phyloP scores from a whole-genome alignment of 352 stramenopile species.

The Thraustochytrium sp. region DNA sequence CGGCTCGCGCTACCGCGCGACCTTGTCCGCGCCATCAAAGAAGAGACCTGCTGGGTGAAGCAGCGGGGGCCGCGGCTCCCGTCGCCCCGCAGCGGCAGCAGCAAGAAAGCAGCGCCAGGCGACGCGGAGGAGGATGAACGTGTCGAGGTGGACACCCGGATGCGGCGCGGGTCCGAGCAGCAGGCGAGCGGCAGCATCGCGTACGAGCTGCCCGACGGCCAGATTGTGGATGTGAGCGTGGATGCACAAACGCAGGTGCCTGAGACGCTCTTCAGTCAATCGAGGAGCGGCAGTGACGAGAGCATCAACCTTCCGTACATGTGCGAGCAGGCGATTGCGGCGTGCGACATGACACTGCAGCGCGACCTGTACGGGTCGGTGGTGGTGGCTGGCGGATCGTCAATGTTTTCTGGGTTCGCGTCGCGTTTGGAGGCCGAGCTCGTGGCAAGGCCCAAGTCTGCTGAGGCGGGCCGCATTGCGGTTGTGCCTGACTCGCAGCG shows the following conservation, averaged over 20 bases:
- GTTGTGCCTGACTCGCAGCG: constrained; percentile 20
- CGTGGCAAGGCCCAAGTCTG: background rate
- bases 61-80: background rate
- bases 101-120: background rate
- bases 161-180: background rate
- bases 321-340: background rate
- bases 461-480: background rate
- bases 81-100: background rate
- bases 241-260: background rate
- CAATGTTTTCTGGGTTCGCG: constrained; percentile 32
- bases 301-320: background rate
- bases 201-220: constrained; percentile 32
- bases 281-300: background rate
- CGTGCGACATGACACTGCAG: constrained; percentile 33
- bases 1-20: background rate
- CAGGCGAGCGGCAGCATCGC: background rate
- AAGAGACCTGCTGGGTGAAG: background rate
- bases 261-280: background rate
- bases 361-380: background rate
- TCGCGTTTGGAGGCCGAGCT: background rate
- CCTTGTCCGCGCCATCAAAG: constrained; percentile 7
- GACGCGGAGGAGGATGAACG: background rate
- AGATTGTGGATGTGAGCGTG: constrained; percentile 21
- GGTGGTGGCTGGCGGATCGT: constrained; percentile 3
- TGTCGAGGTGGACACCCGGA: background rate